Conservation (phyloP, 495 filamentous ascomycete genomes). For the Thermochaetoides thermophila region DNA sequence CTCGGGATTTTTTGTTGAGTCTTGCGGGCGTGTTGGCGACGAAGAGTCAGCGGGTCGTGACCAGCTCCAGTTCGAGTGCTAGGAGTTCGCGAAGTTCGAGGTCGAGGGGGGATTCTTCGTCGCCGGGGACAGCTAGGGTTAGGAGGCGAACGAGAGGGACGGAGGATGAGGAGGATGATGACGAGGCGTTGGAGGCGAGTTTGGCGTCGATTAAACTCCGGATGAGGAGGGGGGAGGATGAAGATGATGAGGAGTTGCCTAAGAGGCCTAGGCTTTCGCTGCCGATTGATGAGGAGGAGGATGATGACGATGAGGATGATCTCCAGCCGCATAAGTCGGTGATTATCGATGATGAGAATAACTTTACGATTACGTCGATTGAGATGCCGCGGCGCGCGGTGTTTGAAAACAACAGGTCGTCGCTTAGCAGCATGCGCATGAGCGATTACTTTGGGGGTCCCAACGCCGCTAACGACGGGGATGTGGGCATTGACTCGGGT, state of each 20-base stretch:
- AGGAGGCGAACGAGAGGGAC: too few species aligned
- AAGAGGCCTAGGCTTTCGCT: conserved; percentile 54
- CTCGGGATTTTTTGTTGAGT: conserved; percentile 52
- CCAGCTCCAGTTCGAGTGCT: conserved; percentile 47
- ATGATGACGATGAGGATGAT: conserved; percentile 39
- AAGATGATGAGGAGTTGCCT: conserved; percentile 47
- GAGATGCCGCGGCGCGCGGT: conserved; percentile 51
- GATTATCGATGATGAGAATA: conserved; percentile 53
- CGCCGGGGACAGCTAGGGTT: not conserved
- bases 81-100: too few species aligned
- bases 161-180: not conserved
- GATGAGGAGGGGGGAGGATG: conserved; percentile 34
- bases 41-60: conserved; percentile 34
- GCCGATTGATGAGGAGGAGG: conserved; percentile 45
- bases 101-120: not conserved
- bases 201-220: conserved; percentile 18
- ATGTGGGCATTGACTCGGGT: conserved; percentile 33
- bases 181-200: too few species aligned
- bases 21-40: conserved; percentile 54
- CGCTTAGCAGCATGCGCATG: conserved; percentile 37
- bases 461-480: conserved; percentile 34
- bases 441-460: conserved; percentile 57
- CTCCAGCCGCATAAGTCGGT: conserved; percentile 48
- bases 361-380: conserved; percentile 51
- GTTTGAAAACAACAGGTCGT: conserved; percentile 19